Conservation (phyloP, 768 basidiomycete species). For the Cystofilobasidium bisporidii region DNA sequence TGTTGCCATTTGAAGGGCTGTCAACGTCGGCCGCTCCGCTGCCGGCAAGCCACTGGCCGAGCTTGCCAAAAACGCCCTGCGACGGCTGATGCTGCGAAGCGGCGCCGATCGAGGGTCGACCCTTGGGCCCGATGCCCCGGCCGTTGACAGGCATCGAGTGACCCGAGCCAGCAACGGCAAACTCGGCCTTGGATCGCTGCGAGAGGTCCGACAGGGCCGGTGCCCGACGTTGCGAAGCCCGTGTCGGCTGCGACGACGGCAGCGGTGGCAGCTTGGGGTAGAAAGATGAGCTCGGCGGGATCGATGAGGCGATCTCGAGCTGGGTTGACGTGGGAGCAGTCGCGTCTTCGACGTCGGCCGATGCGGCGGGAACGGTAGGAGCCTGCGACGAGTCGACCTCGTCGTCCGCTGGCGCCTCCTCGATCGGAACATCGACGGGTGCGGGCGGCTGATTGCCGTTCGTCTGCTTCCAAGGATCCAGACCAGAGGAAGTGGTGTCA, state of each 20-base stretch:
- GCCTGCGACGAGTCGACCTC: not conserved
- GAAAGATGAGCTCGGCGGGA: not conserved
- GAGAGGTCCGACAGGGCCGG: not conserved
- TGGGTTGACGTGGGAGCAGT: not conserved
- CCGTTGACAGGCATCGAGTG: not conserved
- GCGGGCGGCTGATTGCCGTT: not conserved
- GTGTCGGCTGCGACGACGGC: not conserved
- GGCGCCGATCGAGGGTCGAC: not conserved
- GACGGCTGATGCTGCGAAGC: not conserved
- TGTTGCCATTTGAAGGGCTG: not conserved
- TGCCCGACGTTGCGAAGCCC: not conserved
- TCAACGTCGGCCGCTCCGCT: not conserved
- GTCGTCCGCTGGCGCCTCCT: not conserved
- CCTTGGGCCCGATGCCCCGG: not conserved
- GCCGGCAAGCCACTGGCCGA: not conserved
- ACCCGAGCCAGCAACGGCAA: not conserved
- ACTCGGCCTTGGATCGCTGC: slow-evolving; percentile 1
- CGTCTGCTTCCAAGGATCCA: not conserved
- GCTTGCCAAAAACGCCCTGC: not conserved
- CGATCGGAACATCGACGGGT: not conserved
- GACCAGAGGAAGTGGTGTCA: too few relatives aligned
- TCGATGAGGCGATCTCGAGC: not conserved
- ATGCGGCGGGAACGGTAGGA: too few relatives aligned
- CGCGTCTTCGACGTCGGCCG: not conserved
- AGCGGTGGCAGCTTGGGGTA: not conserved